Evolutionary conservation across 139 green algal genomes (phyloP).

Genomic region (Picochlorum sp.): DNA sequence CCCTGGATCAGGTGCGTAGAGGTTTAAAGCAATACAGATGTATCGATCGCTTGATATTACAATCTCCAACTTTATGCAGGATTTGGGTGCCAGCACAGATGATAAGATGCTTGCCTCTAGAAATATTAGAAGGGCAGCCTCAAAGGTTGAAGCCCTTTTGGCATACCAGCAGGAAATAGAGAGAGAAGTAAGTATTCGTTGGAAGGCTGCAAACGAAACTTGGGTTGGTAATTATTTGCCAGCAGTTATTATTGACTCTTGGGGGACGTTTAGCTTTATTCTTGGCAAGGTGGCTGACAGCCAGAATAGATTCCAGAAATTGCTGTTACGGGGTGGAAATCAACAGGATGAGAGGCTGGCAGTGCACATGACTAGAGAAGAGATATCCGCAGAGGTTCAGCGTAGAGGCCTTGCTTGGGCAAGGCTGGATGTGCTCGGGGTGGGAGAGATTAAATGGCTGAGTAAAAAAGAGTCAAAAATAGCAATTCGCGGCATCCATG

Average conservation of each 20-base stretch:
- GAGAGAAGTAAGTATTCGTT: constrained; percentile 16
- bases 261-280: constrained; percentile 50
- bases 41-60: too few species aligned
- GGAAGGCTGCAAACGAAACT: constrained; percentile 6
- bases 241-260: constrained; percentile 55
- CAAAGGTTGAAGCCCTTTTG: constrained; percentile 21
- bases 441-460: constrained; percentile 54
- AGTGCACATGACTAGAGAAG: constrained; percentile 9
- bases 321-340: constrained; percentile 59
- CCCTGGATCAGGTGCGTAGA: neutral
- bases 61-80: neutral
- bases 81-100: neutral
- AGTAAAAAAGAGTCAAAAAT: constrained; percentile 36
- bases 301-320: constrained; percentile 34
- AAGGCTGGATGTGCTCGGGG: constrained; percentile 42
- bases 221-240: constrained; percentile 32
- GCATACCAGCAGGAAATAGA: constrained; percentile 31
- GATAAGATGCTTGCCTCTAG: neutral
- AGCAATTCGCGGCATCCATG: neutral
- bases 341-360: constrained; percentile 40
- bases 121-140: neutral
- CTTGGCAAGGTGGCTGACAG: constrained; percentile 34
- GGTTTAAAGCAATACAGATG: too few species aligned
- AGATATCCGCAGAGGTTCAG: constrained; percentile 7
- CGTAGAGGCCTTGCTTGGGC: constrained; percentile 27